Evolutionary conservation across 2,329 filamentous ascomycete genomes (phyloP), one percentile per base, ranked within the genome.

Genomic region (Pseudogymnoascus sp.): DNA sequence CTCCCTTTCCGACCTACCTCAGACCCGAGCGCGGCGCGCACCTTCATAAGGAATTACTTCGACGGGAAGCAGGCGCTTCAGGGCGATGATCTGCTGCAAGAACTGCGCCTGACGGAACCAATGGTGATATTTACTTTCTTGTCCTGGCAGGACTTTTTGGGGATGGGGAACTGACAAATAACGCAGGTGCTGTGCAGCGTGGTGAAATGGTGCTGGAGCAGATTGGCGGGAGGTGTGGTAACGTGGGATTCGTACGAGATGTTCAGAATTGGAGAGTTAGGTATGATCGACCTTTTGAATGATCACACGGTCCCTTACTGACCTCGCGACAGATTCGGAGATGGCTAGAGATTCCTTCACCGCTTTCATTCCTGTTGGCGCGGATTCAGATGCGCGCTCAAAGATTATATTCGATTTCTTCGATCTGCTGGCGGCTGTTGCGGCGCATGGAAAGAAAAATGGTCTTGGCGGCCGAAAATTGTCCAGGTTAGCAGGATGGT

Each of bases 141-240:
- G 59, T 60, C 45, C 2, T 39, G 37, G 39, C 47, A 39, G 63
- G 23, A 64, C 68, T 7, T 11, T 63, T 61, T 64, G 29, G 37
- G 26, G 23, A 64, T 31, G 62, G 64, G 64, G 47, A 26, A 60
- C 70, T 76, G 71, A 76, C 61, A 60, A 60, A 18, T 54, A 51
- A 34, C 40, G 31, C 67, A 96, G 91, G 92, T 96, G 64, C 84
- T 99, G 62, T 93, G 92, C 68, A 95, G 93, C 71, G 92, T 97
- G 45, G 82, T 95, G 68, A 99, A 97, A 80, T 99, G 95, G 95
- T 97, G 93, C 76, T 99, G 95, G 95, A 93, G 91, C 74, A 86
- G 95, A 77, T 80, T 99, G 61, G 86, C 89, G 45, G 91, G 92
- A 65, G 95, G 95, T 71, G 87, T 99, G 12, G 93, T 99, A 37